Base-by-base conservation (phyloP, 176 grass and related monocot genomes). In the Guadua angustifolia region DNA sequence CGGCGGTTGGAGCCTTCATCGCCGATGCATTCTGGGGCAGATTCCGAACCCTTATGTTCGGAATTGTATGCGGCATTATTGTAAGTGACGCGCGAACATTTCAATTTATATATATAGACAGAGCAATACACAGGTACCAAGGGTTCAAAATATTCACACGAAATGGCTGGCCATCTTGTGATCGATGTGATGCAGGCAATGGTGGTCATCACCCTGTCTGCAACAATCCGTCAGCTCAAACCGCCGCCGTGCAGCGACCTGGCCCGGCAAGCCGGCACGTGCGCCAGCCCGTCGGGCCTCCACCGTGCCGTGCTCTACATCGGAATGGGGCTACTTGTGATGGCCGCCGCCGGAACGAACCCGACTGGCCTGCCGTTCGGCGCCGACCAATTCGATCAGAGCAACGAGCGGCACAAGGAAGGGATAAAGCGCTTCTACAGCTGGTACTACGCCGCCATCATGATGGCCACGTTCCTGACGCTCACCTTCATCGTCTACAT, bases 1-100 rank as follows among this genome's bases (percentile, higher is more conserved):
- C 86, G n/a, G 82, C 88, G 36, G 47, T 79, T 8, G 89, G 89
- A 26, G 86, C 89, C 73, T 91, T 88, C 85, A 12, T 82, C 40
- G 82, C 89, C 78, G 89, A 91, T 16, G 89, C 86, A 3, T 73
- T 78, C 10, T 88, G 77, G 33, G 89, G 89, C 39, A 84, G 86
- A 4, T 91, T 91, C 78, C 25, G 49, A 0, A 88, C 89, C 12
- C 36, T 91, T 0, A 8, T 83, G 0, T 83, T 87, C 43, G 79
- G 79, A 42, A 47, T 4, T 1, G 72, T 58, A 0, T 4, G 33
- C 25, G 61, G 60, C 22, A 18, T 82, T 11, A 2, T 42, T 2
- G 86, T 82, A 77, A 77, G 78, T 40, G 7, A 26, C 3, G 22
- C n/a, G 19, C 57, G 11, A 10, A 0, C 71, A 7, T 52, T 25